Percentiles rank a stretch among this genome's conserved stretches.
Conservation (phyloP, 2,329 filamentous ascomycete species). For the Cercospora canescens region DNA sequence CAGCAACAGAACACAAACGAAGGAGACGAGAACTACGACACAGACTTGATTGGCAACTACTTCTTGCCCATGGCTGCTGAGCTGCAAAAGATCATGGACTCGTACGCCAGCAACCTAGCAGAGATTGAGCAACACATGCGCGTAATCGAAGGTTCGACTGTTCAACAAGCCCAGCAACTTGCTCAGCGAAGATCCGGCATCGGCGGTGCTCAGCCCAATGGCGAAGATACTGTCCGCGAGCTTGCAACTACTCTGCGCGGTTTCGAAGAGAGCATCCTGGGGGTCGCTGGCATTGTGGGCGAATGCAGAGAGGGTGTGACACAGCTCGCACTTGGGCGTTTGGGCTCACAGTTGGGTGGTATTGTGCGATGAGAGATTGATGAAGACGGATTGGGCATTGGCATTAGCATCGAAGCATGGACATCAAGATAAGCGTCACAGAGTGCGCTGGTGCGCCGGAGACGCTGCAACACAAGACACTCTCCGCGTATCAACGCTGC, state of each 20-base stretch:
- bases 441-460: background rate
- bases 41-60: conserved; percentile 49
- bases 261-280: conserved; percentile 51
- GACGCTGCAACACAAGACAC: background rate
- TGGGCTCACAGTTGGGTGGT: conserved; percentile 18
- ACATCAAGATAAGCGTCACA: background rate
- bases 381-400: background rate
- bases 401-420: background rate
- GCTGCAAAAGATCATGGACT: conserved; percentile 40
- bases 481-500: background rate
- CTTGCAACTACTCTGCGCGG: conserved; percentile 48
- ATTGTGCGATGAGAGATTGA: background rate
- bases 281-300: conserved; percentile 50
- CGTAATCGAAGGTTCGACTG: conserved; percentile 48
- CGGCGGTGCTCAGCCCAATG: conserved; percentile 10
- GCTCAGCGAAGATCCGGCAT: conserved; percentile 31
- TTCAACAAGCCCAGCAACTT: conserved; percentile 46
- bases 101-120: conserved; percentile 44
- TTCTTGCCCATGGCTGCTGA: conserved; percentile 45
- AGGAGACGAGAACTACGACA: conserved; percentile 37
- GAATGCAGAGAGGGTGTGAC: conserved; percentile 50
- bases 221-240: conserved; percentile 43
- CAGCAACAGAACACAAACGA: conserved; percentile 16
- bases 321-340: conserved; percentile 39
- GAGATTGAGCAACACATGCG: conserved; percentile 52